A percentile compares a stretch with the other conserved stretches of the same genome.
Evolutionary conservation across 768 basidiomycete species (phyloP).

Genomic region (Mycena crocata): DNA sequence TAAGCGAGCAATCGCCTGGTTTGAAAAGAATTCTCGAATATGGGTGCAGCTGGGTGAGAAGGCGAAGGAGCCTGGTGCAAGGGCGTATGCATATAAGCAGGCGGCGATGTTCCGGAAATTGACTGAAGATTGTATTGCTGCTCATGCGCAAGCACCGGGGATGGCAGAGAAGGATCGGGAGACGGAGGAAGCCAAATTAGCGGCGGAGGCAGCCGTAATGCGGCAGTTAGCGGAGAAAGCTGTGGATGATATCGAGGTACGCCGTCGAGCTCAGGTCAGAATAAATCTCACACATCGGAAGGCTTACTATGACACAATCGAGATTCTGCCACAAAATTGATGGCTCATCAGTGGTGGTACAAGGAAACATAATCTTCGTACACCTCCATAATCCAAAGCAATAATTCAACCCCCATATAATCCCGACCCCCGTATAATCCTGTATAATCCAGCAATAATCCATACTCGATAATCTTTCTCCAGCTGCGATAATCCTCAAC

Average conservation of each 20-base stretch:
- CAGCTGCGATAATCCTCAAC: no score
- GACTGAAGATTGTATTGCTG: background rate
- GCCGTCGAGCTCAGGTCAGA: background rate
- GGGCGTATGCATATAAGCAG: slow-evolving; percentile 21
- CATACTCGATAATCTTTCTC: no score
- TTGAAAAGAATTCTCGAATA: background rate
- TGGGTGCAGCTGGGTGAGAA: slow-evolving; percentile 2
- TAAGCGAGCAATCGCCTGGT: background rate
- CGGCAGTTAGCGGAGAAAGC: background rate
- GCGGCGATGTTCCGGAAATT: slow-evolving; percentile 14
- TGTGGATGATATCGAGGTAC: background rate
- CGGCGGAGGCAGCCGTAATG: background rate
- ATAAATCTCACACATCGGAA: background rate
- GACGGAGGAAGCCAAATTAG: background rate
- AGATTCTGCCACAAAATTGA: background rate
- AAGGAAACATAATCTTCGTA: background rate
- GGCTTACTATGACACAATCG: background rate
- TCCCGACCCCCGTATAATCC: no score
- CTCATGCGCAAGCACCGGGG: background rate
- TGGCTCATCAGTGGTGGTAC: no score
- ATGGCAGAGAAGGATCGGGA: background rate
- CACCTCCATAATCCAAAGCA: background rate
- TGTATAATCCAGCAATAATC: no score
- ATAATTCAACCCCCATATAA: no score
- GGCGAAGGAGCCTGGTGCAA: background rate